Base-by-base conservation (phyloP, 1,284 basidiomycete genomes). In the Tilletiopsis washingtonensis region DNA sequence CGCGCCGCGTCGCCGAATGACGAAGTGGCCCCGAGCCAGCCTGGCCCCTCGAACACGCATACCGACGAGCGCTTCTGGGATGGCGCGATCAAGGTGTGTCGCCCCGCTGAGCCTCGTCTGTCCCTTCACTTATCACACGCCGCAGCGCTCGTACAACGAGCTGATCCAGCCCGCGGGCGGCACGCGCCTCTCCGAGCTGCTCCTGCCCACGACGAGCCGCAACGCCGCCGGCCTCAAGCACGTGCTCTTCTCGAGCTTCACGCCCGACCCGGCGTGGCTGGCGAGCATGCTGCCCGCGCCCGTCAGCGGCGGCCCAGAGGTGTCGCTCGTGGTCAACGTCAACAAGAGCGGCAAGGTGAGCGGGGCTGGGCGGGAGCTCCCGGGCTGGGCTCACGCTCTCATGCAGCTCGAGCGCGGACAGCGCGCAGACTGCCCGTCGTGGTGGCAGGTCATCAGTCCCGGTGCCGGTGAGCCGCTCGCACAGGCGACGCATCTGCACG, bases 231-330 rank as follows among this genome's bases (percentile, higher is more conserved):
- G 58, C 1, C 54, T 69, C 3, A 45, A 57, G 34, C 45, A 58
- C 20, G 62, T 58, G 9, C 45, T 72, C 4, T 44, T 71, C 2
- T 53, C 66, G 0, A 69, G 64, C 3, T 72, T 61, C 57, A 63
- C 61, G 24, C 49, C 56, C 9, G 61, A 67, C 19, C 60, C 67
- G 17, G 57, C 65, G 19, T 72, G 69, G 69, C 59, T 72, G 5
- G 50, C 61, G 26, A 40, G 53, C 1, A 47, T 58, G 1, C 59
- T 71, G 20, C 67, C 69, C 1, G n/a, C n/a, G n/a, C n/a, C n/a
- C n/a, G n/a, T n/a, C n/a, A n/a, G n/a, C 29, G 51, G 48, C 3
- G 49, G 45, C 6, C 36, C 61, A 0, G 53, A 59, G 2, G 59
- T 21, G 20, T 25, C 17, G 23, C 29, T 12, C 45, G 42, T 29